Conservation (phyloP, 2,329 filamentous ascomycete genomes). For the Colletotrichum siamense region DNA sequence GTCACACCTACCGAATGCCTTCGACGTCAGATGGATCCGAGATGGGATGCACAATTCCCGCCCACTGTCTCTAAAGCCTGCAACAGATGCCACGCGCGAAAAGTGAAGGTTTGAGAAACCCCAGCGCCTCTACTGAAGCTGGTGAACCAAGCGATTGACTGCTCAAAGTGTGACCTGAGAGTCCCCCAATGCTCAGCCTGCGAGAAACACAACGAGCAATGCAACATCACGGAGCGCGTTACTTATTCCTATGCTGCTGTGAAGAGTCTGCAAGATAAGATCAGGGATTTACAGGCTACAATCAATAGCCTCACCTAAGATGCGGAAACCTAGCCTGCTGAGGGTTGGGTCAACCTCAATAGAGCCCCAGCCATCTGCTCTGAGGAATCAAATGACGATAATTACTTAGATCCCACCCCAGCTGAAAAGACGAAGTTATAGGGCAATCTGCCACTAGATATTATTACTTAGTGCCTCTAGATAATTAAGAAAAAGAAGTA, state of each 20-base stretch:
- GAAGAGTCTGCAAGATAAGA: conserved; percentile 5
- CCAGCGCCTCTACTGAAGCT: background rate
- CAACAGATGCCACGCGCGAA: conserved; percentile 21
- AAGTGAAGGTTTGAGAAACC: conserved; percentile 27
- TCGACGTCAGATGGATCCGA: conserved; percentile 2
- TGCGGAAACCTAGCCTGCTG: background rate
- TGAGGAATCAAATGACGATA: no score
- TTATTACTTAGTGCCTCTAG: no score
- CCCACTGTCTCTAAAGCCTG: conserved; percentile 20
- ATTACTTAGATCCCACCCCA: no score
- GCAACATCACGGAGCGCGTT: conserved; percentile 24
- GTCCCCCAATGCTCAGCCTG: conserved; percentile 27
- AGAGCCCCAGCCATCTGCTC: no score
- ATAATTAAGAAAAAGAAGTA: no score
- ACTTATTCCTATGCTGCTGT: conserved; percentile 22
- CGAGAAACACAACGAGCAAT: conserved; percentile 16
- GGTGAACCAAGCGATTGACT: background rate
- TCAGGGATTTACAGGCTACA: conserved; percentile 6
- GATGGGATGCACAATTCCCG: conserved; percentile 1
- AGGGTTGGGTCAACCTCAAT: no score
- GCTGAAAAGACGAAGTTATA: no score
- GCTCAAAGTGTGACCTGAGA: conserved; percentile 28
- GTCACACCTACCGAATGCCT: background rate
- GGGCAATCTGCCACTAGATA: no score
- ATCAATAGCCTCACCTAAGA: background rate